Conservation (phyloP, 1,284 basidiomycete species). For the Tylopilus sp. region DNA sequence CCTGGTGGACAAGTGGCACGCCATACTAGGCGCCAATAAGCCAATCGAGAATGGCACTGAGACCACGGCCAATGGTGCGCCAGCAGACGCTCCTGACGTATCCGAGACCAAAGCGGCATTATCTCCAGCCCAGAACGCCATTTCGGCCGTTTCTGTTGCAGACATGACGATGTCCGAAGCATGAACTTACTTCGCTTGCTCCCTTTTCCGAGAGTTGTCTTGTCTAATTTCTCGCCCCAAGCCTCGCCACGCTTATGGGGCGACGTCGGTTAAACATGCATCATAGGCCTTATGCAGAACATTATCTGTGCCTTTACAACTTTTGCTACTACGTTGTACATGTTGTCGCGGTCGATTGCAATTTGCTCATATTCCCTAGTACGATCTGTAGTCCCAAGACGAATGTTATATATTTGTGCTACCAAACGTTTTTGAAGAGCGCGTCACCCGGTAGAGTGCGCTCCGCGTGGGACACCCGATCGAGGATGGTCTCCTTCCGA, state of each 20-base stretch:
- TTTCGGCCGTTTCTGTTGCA: constrained; percentile 42
- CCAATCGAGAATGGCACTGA: constrained; percentile 46
- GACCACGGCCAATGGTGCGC: constrained; percentile 43
- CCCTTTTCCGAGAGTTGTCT: constrained; percentile 15
- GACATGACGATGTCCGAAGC: constrained; percentile 64
- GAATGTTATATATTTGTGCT: constrained; percentile 27
- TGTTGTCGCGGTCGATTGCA: constrained; percentile 39
- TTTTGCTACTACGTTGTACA: constrained; percentile 40
- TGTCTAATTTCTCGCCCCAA: constrained; percentile 19
- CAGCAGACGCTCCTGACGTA: constrained; percentile 37
- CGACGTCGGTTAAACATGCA: constrained; percentile 29
- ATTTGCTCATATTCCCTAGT: constrained; percentile 37
- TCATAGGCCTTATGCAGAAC: constrained; percentile 30
- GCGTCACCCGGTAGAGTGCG: too few relatives aligned
- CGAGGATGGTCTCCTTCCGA: too few relatives aligned
- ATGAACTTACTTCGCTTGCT: constrained; percentile 32
- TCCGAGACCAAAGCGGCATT: constrained; percentile 32
- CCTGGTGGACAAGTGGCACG: constrained; percentile 82
- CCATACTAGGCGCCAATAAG: constrained; percentile 65
- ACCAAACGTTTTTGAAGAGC: background rate
- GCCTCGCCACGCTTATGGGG: constrained; percentile 17
- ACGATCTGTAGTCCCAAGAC: constrained; percentile 26
- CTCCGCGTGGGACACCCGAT: too few relatives aligned
- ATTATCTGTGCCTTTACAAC: constrained; percentile 32
- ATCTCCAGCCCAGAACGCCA: constrained; percentile 41